Evolutionary conservation across 257 asterid genomes (phyloP), one percentile per base, ranked within the genome.

Genomic region (Penstemon newberryi): DNA sequence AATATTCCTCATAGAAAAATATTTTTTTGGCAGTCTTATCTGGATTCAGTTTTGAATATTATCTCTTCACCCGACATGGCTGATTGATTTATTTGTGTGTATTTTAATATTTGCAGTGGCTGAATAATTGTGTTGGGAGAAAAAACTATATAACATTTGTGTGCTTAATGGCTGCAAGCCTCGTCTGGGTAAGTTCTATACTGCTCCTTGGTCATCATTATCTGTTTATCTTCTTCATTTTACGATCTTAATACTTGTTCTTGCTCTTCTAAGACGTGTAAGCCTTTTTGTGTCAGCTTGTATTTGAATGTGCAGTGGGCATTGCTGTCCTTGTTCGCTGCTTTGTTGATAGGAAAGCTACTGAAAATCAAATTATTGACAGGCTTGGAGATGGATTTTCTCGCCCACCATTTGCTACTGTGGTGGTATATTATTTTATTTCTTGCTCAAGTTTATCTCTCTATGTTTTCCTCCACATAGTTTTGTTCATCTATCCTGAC

Each of bases 301-400:
- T 86, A 44, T 90, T 92, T 72, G 97, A 90, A 84, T 85, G 89
- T 67, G 93, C 81, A 11, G 85, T 86, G 64, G 98, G 98, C 74
- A 85, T 92, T 77, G 75, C 80, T 45, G 97, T 92, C 63, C 95
- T 92, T 71, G 97, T 92, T 68, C 96, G 96, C 43, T 92, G 98
- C 79, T 92, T 92, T 66, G 82, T 77, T 50, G 84, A 90, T 71
- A 79, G 74, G 58, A 83, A 82, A 70, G 88, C 91, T 67, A 85
- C 91, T 6, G 98, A 90, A 78, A 75, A 77, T 75, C 94, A 85
- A 74, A 90, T 92, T 38, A 72, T 79, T 15, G 79, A 86, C 60
- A 82, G 95, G 75, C 98, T 92, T 18, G 98, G 98, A 60, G 96
- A 86, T 69, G 97, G 94, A 71, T 92, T 92, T 80, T 90, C 98